Evolutionary conservation across 140 eudicot genomes (phyloP).

Genomic region (Flaveria floridana): DNA sequence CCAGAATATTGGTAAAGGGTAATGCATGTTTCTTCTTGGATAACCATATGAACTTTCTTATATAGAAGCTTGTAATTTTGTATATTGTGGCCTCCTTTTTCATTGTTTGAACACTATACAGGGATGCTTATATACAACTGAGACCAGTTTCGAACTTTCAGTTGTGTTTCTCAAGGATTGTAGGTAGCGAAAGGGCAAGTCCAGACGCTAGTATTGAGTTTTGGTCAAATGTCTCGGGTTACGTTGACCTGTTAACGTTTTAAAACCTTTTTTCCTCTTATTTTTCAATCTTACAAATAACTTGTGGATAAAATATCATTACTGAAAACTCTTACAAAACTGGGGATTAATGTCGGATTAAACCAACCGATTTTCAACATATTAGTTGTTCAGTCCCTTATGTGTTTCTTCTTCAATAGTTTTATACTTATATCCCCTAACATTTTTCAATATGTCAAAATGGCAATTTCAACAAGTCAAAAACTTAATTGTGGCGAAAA

Average conservation of each 20-base stretch:
- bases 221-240: background rate
- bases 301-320: background rate
- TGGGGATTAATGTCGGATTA: background rate
- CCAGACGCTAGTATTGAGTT: background rate
- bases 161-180: conserved; percentile 4
- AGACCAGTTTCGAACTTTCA: background rate
- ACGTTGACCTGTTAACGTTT: background rate
- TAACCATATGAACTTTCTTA: conserved; percentile 26
- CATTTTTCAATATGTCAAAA: background rate
- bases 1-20: conserved; percentile 27
- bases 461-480: background rate
- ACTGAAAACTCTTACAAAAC: background rate
- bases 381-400: background rate
- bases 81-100: conserved; percentile 12
- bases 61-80: conserved; percentile 38
- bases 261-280: background rate
- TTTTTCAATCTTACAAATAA: background rate
- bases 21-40: conserved; percentile 31
- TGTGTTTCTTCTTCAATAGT: background rate
- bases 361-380: background rate
- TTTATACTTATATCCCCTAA: no score
- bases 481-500: background rate
- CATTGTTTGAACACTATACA: background rate
- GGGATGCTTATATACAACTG: conserved; percentile 13
- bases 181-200: conserved; percentile 18